These are phyloP conservation scores for Dichotomopilus funicola DNA, from an alignment of 2,329 filamentous ascomycete species.

Conservation along the genomic window DNA sequence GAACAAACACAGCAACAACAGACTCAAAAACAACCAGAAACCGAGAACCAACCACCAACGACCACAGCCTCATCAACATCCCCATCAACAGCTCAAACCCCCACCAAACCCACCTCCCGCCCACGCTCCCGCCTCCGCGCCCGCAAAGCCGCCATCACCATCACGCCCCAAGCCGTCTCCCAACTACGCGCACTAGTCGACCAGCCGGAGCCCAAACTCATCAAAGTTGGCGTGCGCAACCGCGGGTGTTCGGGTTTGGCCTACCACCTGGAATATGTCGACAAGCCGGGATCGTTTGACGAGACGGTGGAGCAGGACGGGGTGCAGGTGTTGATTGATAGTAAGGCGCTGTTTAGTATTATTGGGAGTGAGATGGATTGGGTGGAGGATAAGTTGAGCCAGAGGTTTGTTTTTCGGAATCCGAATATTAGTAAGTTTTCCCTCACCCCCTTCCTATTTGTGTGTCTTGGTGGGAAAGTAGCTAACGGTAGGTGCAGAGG, in stretches of 20 bases:
- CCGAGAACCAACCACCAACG: constrained; percentile 2
- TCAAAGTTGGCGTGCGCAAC: constrained; percentile 90
- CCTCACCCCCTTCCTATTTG: not conserved
- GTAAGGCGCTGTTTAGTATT: constrained; percentile 95
- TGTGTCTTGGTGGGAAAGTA: not conserved
- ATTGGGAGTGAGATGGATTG: constrained; percentile 99
- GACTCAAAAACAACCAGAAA: not conserved
- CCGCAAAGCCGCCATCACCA: constrained; percentile 84
- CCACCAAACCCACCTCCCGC: constrained; percentile 36
- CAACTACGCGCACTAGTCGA: constrained; percentile 73
- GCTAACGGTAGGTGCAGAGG: constrained; percentile 57
- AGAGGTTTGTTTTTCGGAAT: constrained; percentile 90
- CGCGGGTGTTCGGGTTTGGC: constrained; percentile 88
- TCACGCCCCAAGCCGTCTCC: constrained; percentile 72
- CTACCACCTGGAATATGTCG: constrained; percentile 92
- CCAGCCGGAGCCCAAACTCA: constrained; percentile 83
- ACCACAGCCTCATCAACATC: constrained; percentile 19
- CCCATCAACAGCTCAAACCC: not conserved
- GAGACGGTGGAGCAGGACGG: constrained; percentile 93
- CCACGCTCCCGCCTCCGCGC: constrained; percentile 53
- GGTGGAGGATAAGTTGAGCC: constrained; percentile 89
- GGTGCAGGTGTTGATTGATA: constrained; percentile 91
- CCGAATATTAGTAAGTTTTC: constrained; percentile 87
- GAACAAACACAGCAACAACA: not conserved
- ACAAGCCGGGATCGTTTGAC: constrained; percentile 81